Evolutionary conservation across 2,329 filamentous ascomycete species (phyloP).

Genomic region (Amylocarpus encephaloides): DNA sequence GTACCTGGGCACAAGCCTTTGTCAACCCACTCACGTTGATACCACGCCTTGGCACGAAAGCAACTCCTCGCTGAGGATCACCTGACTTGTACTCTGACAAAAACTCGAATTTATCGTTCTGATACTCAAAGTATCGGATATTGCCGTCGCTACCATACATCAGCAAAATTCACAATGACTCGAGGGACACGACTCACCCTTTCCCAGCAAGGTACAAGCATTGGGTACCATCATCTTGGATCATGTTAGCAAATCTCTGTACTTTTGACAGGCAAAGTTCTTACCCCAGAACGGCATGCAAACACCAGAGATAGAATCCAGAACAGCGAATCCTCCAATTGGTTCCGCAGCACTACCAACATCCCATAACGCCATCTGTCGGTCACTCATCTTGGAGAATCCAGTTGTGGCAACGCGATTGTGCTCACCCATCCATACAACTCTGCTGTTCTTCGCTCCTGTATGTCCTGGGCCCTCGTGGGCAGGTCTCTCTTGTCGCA

Average conservation of each 20-base stretch:
- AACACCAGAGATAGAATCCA: constrained; percentile 95
- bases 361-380: constrained; percentile 94
- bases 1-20: constrained; percentile 14
- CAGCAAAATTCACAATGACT: constrained; percentile 4
- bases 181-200: constrained; percentile 55
- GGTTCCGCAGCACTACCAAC: constrained; percentile 72
- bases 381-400: constrained; percentile 97
- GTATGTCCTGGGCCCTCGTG: constrained; percentile 81
- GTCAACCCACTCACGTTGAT: constrained; percentile 60
- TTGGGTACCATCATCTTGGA: constrained; percentile 76
- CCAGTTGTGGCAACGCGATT: constrained; percentile 94
- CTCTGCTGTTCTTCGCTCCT: constrained; percentile 95
- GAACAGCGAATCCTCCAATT: constrained; percentile 79
- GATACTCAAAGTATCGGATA: constrained; percentile 97
- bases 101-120: constrained; percentile 98
- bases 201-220: constrained; percentile 95
- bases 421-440: constrained; percentile 95
- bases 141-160: constrained; percentile 71
- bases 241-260: constrained; percentile 11
- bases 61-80: constrained; percentile 90
- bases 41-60: constrained; percentile 89
- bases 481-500: constrained; percentile 80
- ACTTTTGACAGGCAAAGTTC: constrained; percentile 20
- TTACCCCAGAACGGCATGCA: constrained; percentile 98
- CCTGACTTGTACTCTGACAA: constrained; percentile 95